Percentiles rank a stretch among this genome's conserved stretches.
phyloP scores from a whole-genome alignment of 2,329 filamentous ascomycete species.

The Sporothrix humicola region DNA sequence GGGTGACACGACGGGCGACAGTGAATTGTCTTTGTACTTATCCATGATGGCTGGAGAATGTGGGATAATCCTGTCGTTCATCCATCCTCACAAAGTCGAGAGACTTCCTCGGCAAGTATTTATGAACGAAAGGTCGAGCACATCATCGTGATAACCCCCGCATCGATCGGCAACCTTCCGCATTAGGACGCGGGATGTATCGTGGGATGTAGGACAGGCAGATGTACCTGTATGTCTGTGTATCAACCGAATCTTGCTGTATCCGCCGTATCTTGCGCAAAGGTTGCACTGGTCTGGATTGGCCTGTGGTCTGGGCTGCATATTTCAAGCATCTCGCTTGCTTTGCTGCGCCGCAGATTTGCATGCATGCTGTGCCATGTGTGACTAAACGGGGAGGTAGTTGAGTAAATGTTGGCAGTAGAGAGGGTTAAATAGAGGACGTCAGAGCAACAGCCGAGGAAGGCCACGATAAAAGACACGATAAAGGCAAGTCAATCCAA shows the following conservation, averaged over 20 bases:
- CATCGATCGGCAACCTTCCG: not conserved
- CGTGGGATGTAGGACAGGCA: not conserved
- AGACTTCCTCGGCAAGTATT: not conserved
- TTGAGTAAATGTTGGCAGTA: not conserved
- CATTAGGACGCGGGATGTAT: not conserved
- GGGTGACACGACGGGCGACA: not conserved
- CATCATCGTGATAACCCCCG: not conserved
- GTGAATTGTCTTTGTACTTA: not conserved
- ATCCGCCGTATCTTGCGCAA: too few species aligned
- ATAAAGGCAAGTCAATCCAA: too few species aligned
- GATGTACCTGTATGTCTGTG: too few species aligned
- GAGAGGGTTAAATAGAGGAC: too few species aligned
- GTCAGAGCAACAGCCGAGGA: too few species aligned
- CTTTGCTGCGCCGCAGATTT: not conserved
- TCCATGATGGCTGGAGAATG: not conserved
- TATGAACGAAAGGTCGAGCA: not conserved
- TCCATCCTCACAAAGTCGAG: not conserved
- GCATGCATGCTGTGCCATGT: not conserved
- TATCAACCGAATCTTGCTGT: too few species aligned
- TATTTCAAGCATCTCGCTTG: too few species aligned
- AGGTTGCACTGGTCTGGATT: too few species aligned
- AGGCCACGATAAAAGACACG: too few species aligned
- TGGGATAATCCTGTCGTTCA: not conserved
- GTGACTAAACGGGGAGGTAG: conserved; percentile 1
- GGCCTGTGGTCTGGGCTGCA: not conserved